Evolutionary conservation across 129 eudicot species (phyloP).

Genomic region (Kitagawia praeruptora): DNA sequence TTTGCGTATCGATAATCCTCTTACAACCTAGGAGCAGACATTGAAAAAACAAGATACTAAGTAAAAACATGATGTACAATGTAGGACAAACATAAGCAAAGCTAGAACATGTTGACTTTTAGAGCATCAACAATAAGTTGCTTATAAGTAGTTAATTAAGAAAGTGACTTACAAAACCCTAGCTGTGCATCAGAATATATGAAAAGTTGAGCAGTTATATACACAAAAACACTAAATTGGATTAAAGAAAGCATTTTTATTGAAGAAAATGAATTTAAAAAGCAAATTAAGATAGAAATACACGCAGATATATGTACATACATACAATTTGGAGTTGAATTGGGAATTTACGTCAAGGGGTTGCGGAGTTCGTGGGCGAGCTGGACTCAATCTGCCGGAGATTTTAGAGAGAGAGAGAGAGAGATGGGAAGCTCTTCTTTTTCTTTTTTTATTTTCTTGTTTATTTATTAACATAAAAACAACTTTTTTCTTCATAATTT

Average conservation of each 20-base stretch:
- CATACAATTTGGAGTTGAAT: background rate
- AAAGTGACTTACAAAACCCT: background rate
- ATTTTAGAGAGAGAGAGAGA: background rate
- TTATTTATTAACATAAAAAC: too few species aligned
- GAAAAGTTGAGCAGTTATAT: background rate
- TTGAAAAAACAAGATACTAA: background rate
- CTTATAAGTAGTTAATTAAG: background rate
- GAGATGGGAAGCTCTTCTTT: too few species aligned
- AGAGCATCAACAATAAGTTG: background rate
- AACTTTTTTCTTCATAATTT: too few species aligned
- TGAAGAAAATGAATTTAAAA: background rate
- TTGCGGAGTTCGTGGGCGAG: background rate
- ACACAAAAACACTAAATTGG: background rate
- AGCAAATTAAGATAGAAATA: background rate
- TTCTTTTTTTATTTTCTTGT: too few species aligned
- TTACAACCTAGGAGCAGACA: slow-evolving; percentile 5
- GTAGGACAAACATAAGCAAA: background rate
- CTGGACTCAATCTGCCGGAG: background rate
- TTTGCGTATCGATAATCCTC: background rate
- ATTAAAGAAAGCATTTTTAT: background rate
- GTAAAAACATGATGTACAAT: background rate
- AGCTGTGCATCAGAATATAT: background rate
- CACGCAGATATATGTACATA: too few species aligned
- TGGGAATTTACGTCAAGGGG: background rate
- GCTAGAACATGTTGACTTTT: background rate